Base-by-base conservation (phyloP, 805 yeast genomes). In the Helenozyma baotianmanensis region DNA sequence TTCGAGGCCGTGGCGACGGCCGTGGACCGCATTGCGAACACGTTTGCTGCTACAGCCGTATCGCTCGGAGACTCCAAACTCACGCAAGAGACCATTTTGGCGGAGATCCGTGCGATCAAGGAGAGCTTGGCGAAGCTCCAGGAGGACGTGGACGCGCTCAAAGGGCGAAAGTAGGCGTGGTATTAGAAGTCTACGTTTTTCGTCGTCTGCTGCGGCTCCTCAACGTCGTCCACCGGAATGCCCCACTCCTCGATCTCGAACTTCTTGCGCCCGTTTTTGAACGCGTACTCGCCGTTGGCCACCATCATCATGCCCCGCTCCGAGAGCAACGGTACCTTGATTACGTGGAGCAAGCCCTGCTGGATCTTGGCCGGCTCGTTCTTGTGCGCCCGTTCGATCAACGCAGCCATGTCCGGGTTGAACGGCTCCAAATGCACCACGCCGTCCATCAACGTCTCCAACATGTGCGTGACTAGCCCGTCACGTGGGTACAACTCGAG, bases 211-310 rank as follows among this genome's bases (percentile, higher is more conserved):
- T 36, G 50, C 23, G 62, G 72, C 11, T 70, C 51, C 10, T 48
- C 81, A n/a, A 70, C 83, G 37, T 82, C 94, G 36, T 88, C 96
- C 2, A 90, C 95, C 0, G 98, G 97, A 31, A 92, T 92, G n/a
- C 95, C 86, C 95, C 96, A 92, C 50, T 80, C 86, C 45, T 85
- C 90, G 33, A 92, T 81, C 50, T 85, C 96, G 53, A 90, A 87
- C 48, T 74, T 78, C 56, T 78, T 77, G 42, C 83, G 73, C 10
- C 96, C 90, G 44, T 87, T 85, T 51, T 80, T 80, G 62, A 89
- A 90, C 4, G 95, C 87, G 56, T 75, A 81, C 58, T 89, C 97
- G 38, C 83, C 80, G 37, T 69, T 68, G 36, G 78, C 74, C 1
- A 77, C 72, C 43, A 76, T 75, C 96, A 88, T 89, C 47, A 76